A percentile compares a stretch with the other conserved stretches of the same genome.
phyloP scores from a whole-genome alignment of 169 alveolate species.

The Eimeria maxima region DNA sequence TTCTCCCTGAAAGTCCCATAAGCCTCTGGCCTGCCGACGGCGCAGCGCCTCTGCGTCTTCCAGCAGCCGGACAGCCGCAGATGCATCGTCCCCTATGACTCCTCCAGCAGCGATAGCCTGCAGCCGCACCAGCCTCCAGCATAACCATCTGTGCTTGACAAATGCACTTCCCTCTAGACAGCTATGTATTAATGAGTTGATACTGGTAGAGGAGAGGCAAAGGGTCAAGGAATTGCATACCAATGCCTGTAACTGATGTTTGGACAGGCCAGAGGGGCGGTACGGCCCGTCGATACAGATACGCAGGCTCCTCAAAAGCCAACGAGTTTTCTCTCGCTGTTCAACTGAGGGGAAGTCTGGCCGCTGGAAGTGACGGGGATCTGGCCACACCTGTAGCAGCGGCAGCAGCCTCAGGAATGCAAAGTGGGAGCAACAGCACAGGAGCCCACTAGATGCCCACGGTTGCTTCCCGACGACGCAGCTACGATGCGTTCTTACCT shows the following conservation, averaged over 20 bases:
- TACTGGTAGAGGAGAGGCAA: background rate
- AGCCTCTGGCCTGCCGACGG: constrained; percentile 73
- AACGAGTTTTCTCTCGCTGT: constrained; percentile 13
- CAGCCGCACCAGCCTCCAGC: constrained; percentile 12
- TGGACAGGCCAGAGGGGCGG: constrained; percentile 65
- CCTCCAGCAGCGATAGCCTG: constrained; percentile 72
- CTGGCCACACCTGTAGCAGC: constrained; percentile 75
- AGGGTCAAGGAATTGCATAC: background rate
- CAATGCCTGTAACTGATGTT: constrained; percentile 70
- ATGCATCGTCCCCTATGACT: constrained; percentile 39
- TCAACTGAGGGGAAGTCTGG: constrained; percentile 64
- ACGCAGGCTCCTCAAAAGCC: constrained; percentile 64
- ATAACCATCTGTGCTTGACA: background rate
- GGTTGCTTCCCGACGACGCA: background rate
- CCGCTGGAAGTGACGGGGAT: constrained; percentile 72
- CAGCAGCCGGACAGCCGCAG: constrained; percentile 47
- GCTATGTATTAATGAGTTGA: background rate
- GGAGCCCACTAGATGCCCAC: background rate
- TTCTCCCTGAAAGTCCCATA: constrained; percentile 12
- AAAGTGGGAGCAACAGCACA: background rate
- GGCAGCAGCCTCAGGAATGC: background rate
- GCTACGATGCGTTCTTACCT: constrained; percentile 32
- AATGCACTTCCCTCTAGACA: background rate
- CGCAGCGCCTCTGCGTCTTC: constrained; percentile 71
- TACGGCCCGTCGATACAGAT: constrained; percentile 57